phyloP scores from a whole-genome alignment of 2,329 filamentous ascomycete species.

The Aspergillus sp. region DNA sequence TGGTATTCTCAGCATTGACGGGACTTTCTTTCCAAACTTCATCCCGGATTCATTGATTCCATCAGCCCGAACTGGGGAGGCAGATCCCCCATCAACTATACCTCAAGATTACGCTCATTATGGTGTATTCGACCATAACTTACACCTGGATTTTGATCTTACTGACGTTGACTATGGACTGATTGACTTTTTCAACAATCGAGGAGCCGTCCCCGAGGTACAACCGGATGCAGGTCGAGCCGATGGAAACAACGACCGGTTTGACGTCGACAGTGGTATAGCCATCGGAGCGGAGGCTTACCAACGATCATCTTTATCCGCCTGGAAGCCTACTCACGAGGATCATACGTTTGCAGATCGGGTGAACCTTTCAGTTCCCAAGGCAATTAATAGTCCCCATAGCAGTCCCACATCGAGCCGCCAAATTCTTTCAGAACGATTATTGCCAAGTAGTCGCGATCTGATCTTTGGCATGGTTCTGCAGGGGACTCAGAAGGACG shows the following conservation, averaged over 20 bases:
- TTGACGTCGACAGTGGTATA: slow-evolving; percentile 20
- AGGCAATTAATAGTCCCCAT: slow-evolving; percentile 19
- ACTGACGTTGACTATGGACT: slow-evolving; percentile 24
- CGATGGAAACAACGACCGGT: slow-evolving; percentile 9
- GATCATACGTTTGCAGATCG: slow-evolving; percentile 23
- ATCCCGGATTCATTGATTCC: slow-evolving; percentile 23
- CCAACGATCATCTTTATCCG: slow-evolving; percentile 21
- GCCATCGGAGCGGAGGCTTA: slow-evolving; percentile 24
- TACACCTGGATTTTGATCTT: slow-evolving; percentile 19
- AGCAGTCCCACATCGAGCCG: slow-evolving; percentile 8
- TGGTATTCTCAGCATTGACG: slow-evolving; percentile 23
- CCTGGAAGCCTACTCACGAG: slow-evolving; percentile 21
- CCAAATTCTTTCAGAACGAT: slow-evolving; percentile 17
- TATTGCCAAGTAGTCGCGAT: slow-evolving; percentile 46
- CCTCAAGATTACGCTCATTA: slow-evolving; percentile 13
- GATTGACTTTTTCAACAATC: slow-evolving; percentile 22
- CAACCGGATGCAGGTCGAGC: slow-evolving; percentile 2
- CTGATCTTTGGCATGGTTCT: slow-evolving; percentile 61
- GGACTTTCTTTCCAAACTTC: slow-evolving; percentile 25
- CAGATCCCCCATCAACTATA: slow-evolving; percentile 13
- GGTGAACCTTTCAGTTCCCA: slow-evolving; percentile 21
- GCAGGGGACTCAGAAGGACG: slow-evolving; percentile 47
- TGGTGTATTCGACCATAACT: slow-evolving; percentile 10
- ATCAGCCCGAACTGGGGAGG: slow-evolving; percentile 17
- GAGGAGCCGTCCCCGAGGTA: slow-evolving; percentile 5